These are phyloP conservation scores for Candida glucosophila DNA, from an alignment of 1,139 yeast species.

Conservation along the genomic window DNA sequence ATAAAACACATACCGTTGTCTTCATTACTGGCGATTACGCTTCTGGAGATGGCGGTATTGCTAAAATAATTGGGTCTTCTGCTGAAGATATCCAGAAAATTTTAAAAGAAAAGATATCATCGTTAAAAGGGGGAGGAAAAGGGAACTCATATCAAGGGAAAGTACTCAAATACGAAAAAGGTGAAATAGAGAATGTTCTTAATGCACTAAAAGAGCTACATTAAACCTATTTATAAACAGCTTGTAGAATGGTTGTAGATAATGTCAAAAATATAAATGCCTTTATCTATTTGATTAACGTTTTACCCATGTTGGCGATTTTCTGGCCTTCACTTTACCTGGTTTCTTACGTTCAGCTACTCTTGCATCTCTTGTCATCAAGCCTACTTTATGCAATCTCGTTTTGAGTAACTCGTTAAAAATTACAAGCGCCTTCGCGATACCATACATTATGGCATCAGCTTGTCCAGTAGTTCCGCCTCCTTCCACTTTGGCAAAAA, in stretches of 20 bases:
- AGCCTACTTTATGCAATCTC: slow-evolving; percentile 71
- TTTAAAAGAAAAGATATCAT: slow-evolving; percentile 38
- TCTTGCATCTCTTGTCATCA: slow-evolving; percentile 82
- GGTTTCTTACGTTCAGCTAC: slow-evolving; percentile 98
- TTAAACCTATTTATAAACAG: slow-evolving; percentile 1
- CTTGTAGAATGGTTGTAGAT: no score
- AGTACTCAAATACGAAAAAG: slow-evolving; percentile 47
- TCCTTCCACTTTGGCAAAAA: slow-evolving; percentile 77
- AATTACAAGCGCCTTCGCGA: slow-evolving; percentile 70
- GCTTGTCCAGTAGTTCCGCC: slow-evolving; percentile 93
- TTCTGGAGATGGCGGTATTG: slow-evolving; percentile 50
- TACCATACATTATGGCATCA: slow-evolving; percentile 78
- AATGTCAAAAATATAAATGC: slow-evolving; percentile 1
- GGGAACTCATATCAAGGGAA: slow-evolving; percentile 79
- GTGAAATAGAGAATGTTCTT: slow-evolving; percentile 45
- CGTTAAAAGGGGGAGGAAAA: slow-evolving; percentile 78
- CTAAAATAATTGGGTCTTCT: slow-evolving; percentile 53
- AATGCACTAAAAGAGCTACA: slow-evolving; percentile 24
- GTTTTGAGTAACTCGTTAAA: slow-evolving; percentile 79
- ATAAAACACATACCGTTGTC: slow-evolving; percentile 45
- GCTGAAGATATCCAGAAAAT: slow-evolving; percentile 35
- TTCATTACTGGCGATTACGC: slow-evolving; percentile 49
- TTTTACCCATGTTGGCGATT: slow-evolving; percentile 97
- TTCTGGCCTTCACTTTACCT: slow-evolving; percentile 94
- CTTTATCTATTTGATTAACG: slow-evolving; percentile 36